Conservation (phyloP, 2,329 filamentous ascomycete species). For the Pseudogymnoascus sp. region DNA sequence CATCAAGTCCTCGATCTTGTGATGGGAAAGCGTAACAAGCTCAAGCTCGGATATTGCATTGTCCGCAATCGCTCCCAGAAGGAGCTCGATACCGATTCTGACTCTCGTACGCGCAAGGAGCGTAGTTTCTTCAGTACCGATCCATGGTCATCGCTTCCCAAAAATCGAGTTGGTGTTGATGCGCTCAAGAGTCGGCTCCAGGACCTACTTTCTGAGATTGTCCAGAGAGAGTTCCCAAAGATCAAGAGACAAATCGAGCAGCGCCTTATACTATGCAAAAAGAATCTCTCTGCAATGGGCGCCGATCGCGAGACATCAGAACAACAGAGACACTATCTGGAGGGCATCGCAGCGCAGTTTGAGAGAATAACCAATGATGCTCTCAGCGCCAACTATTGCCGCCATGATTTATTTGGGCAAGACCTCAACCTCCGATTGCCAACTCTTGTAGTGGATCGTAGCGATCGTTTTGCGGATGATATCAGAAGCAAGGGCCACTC, state of each 20-base stretch:
- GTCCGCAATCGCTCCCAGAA: slow-evolving; percentile 18
- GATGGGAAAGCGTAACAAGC: slow-evolving; percentile 12
- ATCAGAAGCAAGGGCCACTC: not conserved
- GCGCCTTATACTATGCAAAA: slow-evolving; percentile 10
- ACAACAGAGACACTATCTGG: slow-evolving; percentile 41
- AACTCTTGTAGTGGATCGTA: not conserved
- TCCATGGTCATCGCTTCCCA: slow-evolving; percentile 15
- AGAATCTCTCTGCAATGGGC: slow-evolving; percentile 33
- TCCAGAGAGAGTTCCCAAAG: slow-evolving; percentile 13
- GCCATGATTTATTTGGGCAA: not conserved
- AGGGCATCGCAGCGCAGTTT: not conserved
- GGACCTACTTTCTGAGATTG: slow-evolving; percentile 13
- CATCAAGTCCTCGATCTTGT: slow-evolving; percentile 24
- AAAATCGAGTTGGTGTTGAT: slow-evolving; percentile 15
- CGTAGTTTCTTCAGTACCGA: slow-evolving; percentile 6
- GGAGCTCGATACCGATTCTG: slow-evolving; percentile 10
- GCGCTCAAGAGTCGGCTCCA: slow-evolving; percentile 14
- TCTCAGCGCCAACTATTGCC: not conserved
- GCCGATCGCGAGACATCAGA: slow-evolving; percentile 33
- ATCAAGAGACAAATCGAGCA: slow-evolving; percentile 12
- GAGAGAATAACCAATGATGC: not conserved
- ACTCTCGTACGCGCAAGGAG: not conserved
- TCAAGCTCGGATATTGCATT: slow-evolving; percentile 15
- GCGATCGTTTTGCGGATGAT: not conserved
- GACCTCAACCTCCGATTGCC: not conserved